Evolutionary conservation across 345 rosid species (phyloP), one percentile per base, ranked within the genome.

Genomic region (Psidium friedrichsthalianum): DNA sequence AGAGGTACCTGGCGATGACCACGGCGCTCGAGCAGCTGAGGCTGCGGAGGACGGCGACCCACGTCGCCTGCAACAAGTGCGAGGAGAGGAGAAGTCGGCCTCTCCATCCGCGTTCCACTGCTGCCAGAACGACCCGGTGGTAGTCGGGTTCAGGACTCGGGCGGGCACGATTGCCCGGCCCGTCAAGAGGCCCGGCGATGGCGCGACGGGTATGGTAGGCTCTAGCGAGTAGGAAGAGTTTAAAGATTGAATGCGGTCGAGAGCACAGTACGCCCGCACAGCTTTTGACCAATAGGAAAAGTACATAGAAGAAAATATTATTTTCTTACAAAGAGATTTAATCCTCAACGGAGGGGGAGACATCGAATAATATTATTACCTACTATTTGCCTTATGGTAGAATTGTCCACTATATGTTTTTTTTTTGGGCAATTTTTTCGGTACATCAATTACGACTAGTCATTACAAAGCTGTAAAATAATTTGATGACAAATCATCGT

Each of bases 111-210:
- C 87, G 51, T 92, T 92, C 56, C 94, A 92, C 57, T 85, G 85
- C 85, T 91, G 96, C 76, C 92, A 88, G 49, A 3, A 91, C 57
- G 94, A 94, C 64, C 27, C 90, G 9, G 91, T 94, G 36, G 85
- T 85, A 1, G 84, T 58, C 82, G 91, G 93, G 54, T 91, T 92
- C 89, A 83, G 90, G 86, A 88, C 93, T 6, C 85, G 69, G 10
- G 92, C 89, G 4, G 94, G 96, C 21, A 93, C 94, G 32, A 87
- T 92, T 82, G 90, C 91, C 87, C 93, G 94, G 49, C 96, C 94
- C 84, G 87, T 81, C 22, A 69, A 16, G 25, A 47, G 64, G 32
- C 78, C 78, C 24, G 78, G 44, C 24, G 13, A 32, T 2, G 36
- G 36, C 36, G 36, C 36, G 36, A 36, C 36, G 36, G 36, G 36